phyloP scores from a whole-genome alignment of 2,329 filamentous ascomycete genomes.

The Pleurostoma richardsiae region DNA sequence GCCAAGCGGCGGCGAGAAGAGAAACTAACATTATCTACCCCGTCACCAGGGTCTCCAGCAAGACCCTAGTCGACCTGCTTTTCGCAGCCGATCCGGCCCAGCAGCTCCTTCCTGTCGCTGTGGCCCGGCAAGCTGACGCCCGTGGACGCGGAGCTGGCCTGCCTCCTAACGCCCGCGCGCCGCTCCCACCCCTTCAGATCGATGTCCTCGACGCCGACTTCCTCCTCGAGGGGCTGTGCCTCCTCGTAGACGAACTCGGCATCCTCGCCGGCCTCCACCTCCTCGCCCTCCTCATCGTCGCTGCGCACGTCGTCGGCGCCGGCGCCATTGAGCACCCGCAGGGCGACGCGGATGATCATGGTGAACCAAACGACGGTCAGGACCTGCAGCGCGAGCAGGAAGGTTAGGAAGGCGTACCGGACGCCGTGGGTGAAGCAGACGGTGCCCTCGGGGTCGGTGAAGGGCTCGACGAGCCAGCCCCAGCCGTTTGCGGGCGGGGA shows the following conservation, averaged over 20 bases:
- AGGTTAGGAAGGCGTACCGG: conserved; percentile 69
- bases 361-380: conserved; percentile 82
- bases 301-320: conserved; percentile 82
- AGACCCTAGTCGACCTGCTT: conserved; percentile 54
- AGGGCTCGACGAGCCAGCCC: conserved; percentile 68
- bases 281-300: conserved; percentile 74
- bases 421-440: conserved; percentile 77
- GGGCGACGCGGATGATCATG: conserved; percentile 80
- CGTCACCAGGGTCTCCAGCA: conserved; percentile 5
- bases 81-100: conserved; percentile 79
- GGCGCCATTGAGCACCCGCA: conserved; percentile 70
- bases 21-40: background rate
- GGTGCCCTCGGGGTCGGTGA: conserved; percentile 63
- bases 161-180: conserved; percentile 48
- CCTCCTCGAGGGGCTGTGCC: conserved; percentile 60
- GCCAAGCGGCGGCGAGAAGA: background rate
- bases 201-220: conserved; percentile 69
- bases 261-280: conserved; percentile 40
- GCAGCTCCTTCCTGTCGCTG: conserved; percentile 73
- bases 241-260: conserved; percentile 55
- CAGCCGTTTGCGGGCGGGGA: conserved; percentile 42
- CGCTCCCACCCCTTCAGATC: conserved; percentile 62
- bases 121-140: conserved; percentile 65
- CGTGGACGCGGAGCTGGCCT: conserved; percentile 39
- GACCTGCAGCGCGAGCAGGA: conserved; percentile 72